Percentiles rank a stretch among this genome's conserved stretches.
Conservation (phyloP, 139 green algal species). For the Limnomonas spitsbergensis region DNA sequence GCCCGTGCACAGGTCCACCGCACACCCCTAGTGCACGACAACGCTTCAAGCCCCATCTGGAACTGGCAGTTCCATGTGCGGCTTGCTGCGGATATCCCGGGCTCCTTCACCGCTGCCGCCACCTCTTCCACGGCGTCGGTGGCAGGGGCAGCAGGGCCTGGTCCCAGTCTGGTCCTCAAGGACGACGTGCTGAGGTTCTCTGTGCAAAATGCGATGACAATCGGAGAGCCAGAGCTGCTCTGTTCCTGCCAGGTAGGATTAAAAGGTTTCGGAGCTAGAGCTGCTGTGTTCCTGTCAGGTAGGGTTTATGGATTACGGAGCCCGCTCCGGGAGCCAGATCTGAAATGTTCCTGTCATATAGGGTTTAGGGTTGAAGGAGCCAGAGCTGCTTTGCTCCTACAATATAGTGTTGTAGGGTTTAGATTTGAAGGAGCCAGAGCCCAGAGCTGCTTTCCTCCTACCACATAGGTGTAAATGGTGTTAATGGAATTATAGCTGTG, state of each 20-base stretch:
- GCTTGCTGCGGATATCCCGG: slow-evolving; percentile 2
- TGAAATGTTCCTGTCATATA: neutral
- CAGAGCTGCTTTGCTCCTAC: too few species aligned
- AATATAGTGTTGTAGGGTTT: too few species aligned
- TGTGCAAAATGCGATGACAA: neutral
- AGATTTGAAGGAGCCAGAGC: neutral
- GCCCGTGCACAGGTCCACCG: slow-evolving; percentile 33
- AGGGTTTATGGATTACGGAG: neutral
- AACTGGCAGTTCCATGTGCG: slow-evolving; percentile 31
- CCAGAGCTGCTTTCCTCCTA: too few species aligned
- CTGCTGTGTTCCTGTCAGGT: neutral
- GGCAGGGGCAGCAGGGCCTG: too few species aligned
- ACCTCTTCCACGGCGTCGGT: neutral
- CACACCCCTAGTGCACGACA: slow-evolving; percentile 34
- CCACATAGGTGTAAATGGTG: too few species aligned
- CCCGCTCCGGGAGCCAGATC: neutral
- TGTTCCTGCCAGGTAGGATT: neutral
- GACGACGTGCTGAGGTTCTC: neutral
- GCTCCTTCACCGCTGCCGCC: neutral
- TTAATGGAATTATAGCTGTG: too few species aligned
- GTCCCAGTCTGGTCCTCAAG: slow-evolving; percentile 1
- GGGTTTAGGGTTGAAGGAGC: neutral
- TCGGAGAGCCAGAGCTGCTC: slow-evolving; percentile 9
- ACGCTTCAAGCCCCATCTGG: slow-evolving; percentile 18
- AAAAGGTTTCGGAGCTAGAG: neutral